A percentile compares a stretch with the other conserved stretches of the same genome.
Conservation (phyloP, 176 grass and related monocot genomes). For the Zoysia pacifica region DNA sequence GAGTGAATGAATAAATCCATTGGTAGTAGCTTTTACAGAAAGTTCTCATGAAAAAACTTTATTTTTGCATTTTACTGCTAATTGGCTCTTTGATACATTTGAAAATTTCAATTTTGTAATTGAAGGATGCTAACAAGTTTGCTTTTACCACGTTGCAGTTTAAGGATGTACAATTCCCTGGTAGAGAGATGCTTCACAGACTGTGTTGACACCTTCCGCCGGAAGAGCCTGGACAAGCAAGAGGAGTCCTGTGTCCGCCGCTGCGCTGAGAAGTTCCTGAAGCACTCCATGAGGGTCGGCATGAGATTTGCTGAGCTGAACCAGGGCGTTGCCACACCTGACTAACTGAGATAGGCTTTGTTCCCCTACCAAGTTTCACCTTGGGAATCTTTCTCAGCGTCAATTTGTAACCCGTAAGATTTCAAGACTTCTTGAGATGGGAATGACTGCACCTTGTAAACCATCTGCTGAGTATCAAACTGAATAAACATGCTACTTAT, state of each 20-base stretch:
- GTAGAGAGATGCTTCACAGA: slow-evolving; percentile 89
- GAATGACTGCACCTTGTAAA: neutral
- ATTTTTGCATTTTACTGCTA: neutral
- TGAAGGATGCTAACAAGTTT: slow-evolving; percentile 4
- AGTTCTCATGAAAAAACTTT: neutral
- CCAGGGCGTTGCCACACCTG: slow-evolving; percentile 70
- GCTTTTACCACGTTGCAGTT: slow-evolving; percentile 39
- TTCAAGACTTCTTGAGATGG: slow-evolving; percentile 5
- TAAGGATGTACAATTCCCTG: slow-evolving; percentile 93
- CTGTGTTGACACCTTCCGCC: slow-evolving; percentile 76
- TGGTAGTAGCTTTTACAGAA: neutral
- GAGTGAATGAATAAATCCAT: neutral
- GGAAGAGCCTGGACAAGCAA: slow-evolving; percentile 92
- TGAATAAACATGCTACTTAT: slow-evolving; percentile 41
- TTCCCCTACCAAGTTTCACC: slow-evolving; percentile 9
- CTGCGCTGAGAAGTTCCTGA: slow-evolving; percentile 94
- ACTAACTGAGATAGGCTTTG: slow-evolving; percentile 42
- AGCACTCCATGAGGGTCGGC: slow-evolving; percentile 96
- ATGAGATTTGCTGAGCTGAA: slow-evolving; percentile 95
- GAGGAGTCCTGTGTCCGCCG: slow-evolving; percentile 78
- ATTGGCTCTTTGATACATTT: neutral
- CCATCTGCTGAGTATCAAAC: neutral
- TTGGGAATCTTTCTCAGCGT: slow-evolving; percentile 10
- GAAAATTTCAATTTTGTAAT: neutral
- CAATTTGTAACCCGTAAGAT: slow-evolving; percentile 37